Conservation (phyloP, 768 basidiomycete genomes). For the Suillus cothurnatus region DNA sequence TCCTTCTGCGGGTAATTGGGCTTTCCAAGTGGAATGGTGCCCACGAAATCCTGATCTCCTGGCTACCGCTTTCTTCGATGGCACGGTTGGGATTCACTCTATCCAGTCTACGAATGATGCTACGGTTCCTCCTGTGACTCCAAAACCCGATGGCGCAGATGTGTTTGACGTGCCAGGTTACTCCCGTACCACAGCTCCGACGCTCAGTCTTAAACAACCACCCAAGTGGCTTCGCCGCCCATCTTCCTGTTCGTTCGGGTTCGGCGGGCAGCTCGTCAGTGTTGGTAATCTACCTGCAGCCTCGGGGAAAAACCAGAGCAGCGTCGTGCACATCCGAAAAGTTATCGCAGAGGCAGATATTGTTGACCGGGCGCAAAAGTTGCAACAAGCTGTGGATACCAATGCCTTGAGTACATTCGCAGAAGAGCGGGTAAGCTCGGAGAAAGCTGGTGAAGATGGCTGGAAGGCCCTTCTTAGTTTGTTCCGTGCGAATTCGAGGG, state of each 20-base stretch:
- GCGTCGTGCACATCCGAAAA: conserved; percentile 75
- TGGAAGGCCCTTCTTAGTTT: conserved; percentile 91
- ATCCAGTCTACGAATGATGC: conserved; percentile 82
- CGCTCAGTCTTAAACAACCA: conserved; percentile 88
- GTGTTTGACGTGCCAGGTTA: conserved; percentile 74
- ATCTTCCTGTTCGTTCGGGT: conserved; percentile 81
- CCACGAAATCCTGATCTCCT: conserved; percentile 88
- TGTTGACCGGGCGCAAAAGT: conserved; percentile 68
- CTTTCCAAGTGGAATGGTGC: conserved; percentile 97
- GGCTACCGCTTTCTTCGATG: conserved; percentile 93
- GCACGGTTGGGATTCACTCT: conserved; percentile 90
- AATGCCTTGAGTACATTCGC: conserved; percentile 67
- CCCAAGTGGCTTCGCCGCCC: conserved; percentile 96
- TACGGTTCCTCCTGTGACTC: conserved; percentile 41
- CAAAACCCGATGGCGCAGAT: conserved; percentile 63
- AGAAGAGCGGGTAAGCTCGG: conserved; percentile 46
- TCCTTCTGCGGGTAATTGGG: conserved; percentile 92
- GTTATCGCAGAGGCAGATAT: conserved; percentile 77
- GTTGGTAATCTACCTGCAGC: conserved; percentile 75
- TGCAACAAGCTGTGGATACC: conserved; percentile 64
- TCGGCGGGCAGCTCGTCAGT: conserved; percentile 84
- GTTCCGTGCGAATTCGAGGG: conserved; percentile 86
- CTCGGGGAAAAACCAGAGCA: conserved; percentile 82
- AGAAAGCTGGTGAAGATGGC: conserved; percentile 47
- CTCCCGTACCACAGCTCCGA: conserved; percentile 51